Evolutionary conservation across 2,329 filamentous ascomycete genomes (phyloP).

Genomic region (Neopestalotiopsis rosae): DNA sequence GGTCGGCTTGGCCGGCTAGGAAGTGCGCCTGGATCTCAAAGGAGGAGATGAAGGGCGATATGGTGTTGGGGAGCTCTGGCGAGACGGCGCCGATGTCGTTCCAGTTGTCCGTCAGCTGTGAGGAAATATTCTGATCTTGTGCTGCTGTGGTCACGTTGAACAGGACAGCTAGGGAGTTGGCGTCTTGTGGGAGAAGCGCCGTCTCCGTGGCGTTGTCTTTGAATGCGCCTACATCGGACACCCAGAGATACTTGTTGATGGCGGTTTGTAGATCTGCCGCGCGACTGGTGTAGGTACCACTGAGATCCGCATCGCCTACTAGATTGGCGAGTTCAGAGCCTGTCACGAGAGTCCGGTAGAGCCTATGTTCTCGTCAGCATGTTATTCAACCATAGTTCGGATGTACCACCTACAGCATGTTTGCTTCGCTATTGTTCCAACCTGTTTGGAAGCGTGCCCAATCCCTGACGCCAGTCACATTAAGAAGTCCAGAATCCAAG

Average conservation of each 20-base stretch:
- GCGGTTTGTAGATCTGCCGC: constrained; percentile 47
- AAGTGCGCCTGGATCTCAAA: constrained; percentile 66
- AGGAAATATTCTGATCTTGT: constrained; percentile 46
- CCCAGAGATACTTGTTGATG: constrained; percentile 56
- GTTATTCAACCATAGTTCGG: neutral
- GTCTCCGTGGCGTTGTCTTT: constrained; percentile 44
- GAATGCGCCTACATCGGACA: constrained; percentile 53
- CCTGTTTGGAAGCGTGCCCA: constrained; percentile 56
- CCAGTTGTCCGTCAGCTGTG: constrained; percentile 56
- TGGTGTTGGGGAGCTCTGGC: constrained; percentile 62
- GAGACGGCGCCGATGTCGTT: constrained; percentile 57
- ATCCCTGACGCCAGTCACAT: constrained; percentile 55
- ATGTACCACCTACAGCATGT: constrained; percentile 45
- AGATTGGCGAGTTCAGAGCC: constrained; percentile 56
- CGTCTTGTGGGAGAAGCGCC: constrained; percentile 63
- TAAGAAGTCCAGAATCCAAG: constrained; percentile 44
- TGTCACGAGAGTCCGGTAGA: constrained; percentile 58
- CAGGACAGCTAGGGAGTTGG: constrained; percentile 60
- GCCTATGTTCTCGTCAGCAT: neutral
- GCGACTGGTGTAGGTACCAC: constrained; percentile 43
- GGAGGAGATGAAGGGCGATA: constrained; percentile 63
- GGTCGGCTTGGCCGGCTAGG: constrained; percentile 47
- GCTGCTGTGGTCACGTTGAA: constrained; percentile 46
- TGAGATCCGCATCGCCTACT: constrained; percentile 46
- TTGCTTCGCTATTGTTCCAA: constrained; percentile 55